Percentiles rank a stretch among this genome's conserved stretches.
These are phyloP conservation scores for Jamesozyma jinghongensis DNA, from an alignment of 805 yeast species.

Conservation along the genomic window DNA sequence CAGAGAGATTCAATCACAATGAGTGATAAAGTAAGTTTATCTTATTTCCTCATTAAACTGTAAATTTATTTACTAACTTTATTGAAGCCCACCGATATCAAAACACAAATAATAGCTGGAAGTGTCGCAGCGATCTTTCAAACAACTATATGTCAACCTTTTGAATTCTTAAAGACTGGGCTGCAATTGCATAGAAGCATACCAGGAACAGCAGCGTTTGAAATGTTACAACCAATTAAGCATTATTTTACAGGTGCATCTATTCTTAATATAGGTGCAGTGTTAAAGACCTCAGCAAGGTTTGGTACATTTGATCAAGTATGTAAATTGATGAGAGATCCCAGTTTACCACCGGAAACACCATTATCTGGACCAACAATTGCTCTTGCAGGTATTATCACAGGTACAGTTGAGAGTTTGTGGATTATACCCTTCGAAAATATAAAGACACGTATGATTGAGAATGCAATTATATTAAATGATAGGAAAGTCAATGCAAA, in stretches of 20 bases:
- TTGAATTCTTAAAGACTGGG: conserved; percentile 60
- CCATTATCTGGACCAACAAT: conserved; percentile 69
- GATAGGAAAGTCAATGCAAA: conserved; percentile 7
- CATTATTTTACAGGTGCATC: conserved; percentile 52
- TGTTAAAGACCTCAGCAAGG: conserved; percentile 64
- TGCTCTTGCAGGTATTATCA: conserved; percentile 74
- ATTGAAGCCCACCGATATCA: neutral
- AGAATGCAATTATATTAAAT: conserved; percentile 39
- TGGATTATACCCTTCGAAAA: conserved; percentile 88
- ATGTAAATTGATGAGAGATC: conserved; percentile 43
- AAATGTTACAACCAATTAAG: conserved; percentile 18
- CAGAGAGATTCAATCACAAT: too few species aligned
- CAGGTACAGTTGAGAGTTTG: conserved; percentile 75
- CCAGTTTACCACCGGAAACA: conserved; percentile 43
- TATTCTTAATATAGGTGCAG: conserved; percentile 66
- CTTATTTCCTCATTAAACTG: too few species aligned
- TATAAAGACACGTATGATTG: conserved; percentile 71
- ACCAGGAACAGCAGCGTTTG: conserved; percentile 5
- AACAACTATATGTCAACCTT: conserved; percentile 58
- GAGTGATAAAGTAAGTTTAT: too few species aligned
- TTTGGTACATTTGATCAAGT: conserved; percentile 68
- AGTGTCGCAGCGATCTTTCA: conserved; percentile 52
- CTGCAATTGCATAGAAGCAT: conserved; percentile 46
- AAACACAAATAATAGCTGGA: conserved; percentile 21
- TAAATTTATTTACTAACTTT: neutral